Base-by-base conservation (phyloP, 202 grass and related monocot genomes). In the Bolboschoenoplectus hybrid region DNA sequence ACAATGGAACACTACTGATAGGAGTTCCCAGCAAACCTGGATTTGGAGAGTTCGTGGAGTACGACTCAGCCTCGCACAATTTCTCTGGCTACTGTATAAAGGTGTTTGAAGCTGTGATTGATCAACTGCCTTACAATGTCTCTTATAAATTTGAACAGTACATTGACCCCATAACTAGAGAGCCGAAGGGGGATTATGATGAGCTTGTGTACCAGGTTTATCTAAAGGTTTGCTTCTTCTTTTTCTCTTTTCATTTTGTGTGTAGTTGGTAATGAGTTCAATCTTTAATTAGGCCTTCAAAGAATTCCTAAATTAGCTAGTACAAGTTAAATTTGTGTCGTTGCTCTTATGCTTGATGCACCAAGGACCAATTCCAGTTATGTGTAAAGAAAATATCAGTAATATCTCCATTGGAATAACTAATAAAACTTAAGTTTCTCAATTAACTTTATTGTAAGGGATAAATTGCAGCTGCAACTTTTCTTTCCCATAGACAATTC, bases 141-240 rank as follows among this genome's bases (percentile, higher is more conserved):
- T 34, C 6, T 14, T 46, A 12, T 67, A 0, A 0, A 0, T 97
- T 90, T 38, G 7, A 6, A 35, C 7, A 65, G n/a, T 95, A 87
- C 82, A 45, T 35, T 47, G 39, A 93, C 39, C 40, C 32, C 14
- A 4, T 5, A 38, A 73, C 86, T 4, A 89, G 90, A 14, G 7
- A 38, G 16, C 90, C 88, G 36, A 91, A 87, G 1, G 87, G 55
- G 17, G 85, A 87, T 70, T 95, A 95, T n/a, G 91, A 97, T 12
- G 88, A 89, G 9, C 95, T 97, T 43, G 39, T 97, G 43, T 87
- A 93, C 75, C 82, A 91, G 72, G 91, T 97, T 86, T 94, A 91
- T 89, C 83, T 84, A 41, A 81, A 93, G 88, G 92, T 95, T 64
- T 60, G 82, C 46, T 36, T 53, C 5, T 70, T 86, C 71, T 76